A percentile compares a stretch with the other conserved stretches of the same genome.
phyloP scores from a whole-genome alignment of 805 yeast species.

The Candida ponderosae region DNA sequence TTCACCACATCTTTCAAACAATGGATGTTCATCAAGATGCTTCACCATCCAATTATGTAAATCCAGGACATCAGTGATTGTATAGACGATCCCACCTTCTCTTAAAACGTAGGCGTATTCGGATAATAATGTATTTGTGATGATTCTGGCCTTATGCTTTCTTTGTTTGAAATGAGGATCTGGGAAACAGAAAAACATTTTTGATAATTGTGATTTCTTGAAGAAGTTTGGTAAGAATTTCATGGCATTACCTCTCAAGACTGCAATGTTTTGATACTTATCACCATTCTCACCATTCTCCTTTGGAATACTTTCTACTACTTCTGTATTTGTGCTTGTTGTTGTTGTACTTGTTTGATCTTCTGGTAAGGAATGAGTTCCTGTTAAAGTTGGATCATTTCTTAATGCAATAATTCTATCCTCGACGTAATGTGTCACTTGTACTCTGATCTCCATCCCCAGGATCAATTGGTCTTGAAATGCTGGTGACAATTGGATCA shows the following conservation, averaged over 20 bases:
- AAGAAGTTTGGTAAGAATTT: constrained; percentile 94
- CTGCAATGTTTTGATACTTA: constrained; percentile 74
- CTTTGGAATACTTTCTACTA: constrained; percentile 14
- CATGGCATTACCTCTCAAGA: constrained; percentile 94
- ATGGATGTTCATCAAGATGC: constrained; percentile 85
- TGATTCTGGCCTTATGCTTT: constrained; percentile 94
- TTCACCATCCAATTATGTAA: constrained; percentile 94
- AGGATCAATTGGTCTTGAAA: constrained; percentile 69
- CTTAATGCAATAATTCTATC: constrained; percentile 90
- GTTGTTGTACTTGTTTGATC: constrained; percentile 23
- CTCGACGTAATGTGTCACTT: constrained; percentile 94
- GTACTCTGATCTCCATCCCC: constrained; percentile 98
- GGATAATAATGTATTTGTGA: constrained; percentile 78
- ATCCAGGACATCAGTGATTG: constrained; percentile 93
- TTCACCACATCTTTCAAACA: constrained; percentile 70
- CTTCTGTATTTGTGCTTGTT: constrained; percentile 2
- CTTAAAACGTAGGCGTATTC: constrained; percentile 88
- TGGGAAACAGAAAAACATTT: constrained; percentile 98
- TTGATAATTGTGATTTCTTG: constrained; percentile 69
- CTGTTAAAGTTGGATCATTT: constrained; percentile 26
- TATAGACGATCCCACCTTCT: constrained; percentile 85
- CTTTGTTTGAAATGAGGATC: constrained; percentile 98
- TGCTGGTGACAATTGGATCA: constrained; percentile 69
- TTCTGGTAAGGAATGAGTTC: constrained; percentile 12
- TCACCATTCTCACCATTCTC: constrained; percentile 15